Conservation (phyloP, 2,329 filamentous ascomycete species). For the Clonostachys chloroleuca region DNA sequence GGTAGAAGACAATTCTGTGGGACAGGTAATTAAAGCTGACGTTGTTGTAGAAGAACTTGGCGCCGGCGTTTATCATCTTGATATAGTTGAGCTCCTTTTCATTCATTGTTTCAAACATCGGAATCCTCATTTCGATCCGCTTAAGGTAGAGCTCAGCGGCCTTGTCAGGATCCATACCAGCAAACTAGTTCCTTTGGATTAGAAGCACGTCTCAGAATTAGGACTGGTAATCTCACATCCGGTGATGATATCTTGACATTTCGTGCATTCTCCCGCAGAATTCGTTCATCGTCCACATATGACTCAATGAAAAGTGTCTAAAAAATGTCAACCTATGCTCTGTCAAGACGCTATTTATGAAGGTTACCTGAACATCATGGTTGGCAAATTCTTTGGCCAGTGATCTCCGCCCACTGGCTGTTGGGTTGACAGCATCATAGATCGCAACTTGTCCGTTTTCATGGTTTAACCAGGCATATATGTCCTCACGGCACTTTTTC, state of each 20-base stretch:
- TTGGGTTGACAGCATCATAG: conserved; percentile 95
- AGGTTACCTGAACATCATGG: conserved; percentile 78
- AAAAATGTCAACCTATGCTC: background rate
- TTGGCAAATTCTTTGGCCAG: conserved; percentile 97
- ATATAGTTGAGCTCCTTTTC: conserved; percentile 94
- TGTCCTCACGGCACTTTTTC: conserved; percentile 95
- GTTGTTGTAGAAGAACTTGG: conserved; percentile 93
- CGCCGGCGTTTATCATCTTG: conserved; percentile 98
- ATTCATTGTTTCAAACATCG: conserved; percentile 94
- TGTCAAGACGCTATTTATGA: background rate
- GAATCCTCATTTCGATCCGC: conserved; percentile 88
- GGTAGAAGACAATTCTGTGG: conserved; percentile 96
- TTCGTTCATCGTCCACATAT: conserved; percentile 86
- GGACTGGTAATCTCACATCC: conserved; percentile 56
- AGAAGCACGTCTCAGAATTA: background rate
- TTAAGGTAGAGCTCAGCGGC: conserved; percentile 88
- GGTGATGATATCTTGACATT: conserved; percentile 98
- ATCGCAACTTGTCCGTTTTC: conserved; percentile 98
- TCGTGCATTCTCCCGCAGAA: conserved; percentile 93
- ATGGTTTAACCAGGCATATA: conserved; percentile 92
- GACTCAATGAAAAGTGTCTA: conserved; percentile 97
- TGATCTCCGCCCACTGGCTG: conserved; percentile 74
- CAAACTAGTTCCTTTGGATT: conserved; percentile 51
- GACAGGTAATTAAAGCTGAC: conserved; percentile 95
- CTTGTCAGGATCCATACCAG: conserved; percentile 86